Conservation (phyloP, 495 filamentous ascomycete genomes). For the Tetracladium setigerum region DNA sequence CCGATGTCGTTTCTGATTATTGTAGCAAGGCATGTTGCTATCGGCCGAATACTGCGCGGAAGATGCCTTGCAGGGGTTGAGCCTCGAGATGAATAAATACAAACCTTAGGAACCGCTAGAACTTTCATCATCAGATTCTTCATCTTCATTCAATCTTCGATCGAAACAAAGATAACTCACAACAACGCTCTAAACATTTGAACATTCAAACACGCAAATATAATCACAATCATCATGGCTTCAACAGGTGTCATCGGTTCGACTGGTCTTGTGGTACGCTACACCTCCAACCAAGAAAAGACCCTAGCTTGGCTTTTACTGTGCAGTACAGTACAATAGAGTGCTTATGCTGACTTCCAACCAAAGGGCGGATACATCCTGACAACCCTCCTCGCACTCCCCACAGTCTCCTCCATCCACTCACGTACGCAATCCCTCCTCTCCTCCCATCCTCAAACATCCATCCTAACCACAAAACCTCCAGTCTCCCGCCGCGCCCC, state of each 20-base stretch:
- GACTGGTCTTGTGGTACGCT: slow-evolving; percentile 19
- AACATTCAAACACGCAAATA: too few species aligned
- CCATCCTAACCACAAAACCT: slow-evolving; percentile 1
- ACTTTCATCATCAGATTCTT: too few species aligned
- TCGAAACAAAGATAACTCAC: neutral
- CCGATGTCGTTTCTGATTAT: too few species aligned
- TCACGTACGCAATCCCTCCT: slow-evolving; percentile 15
- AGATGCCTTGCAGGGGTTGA: too few species aligned
- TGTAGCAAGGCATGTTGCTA: too few species aligned
- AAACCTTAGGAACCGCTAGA: too few species aligned
- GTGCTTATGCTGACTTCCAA: neutral
- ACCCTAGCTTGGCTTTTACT: too few species aligned
- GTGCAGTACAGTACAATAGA: too few species aligned
- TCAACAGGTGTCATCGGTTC: slow-evolving; percentile 20
- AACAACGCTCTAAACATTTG: neutral
- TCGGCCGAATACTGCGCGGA: too few species aligned
- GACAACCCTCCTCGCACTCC: slow-evolving; percentile 34
- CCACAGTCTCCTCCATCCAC: slow-evolving; percentile 14
- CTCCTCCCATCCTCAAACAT: slow-evolving; percentile 14
- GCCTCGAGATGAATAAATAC: too few species aligned
- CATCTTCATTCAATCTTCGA: too few species aligned
- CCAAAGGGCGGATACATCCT: slow-evolving; percentile 40
- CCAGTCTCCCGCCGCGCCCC: slow-evolving; percentile 35
- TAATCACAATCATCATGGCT: slow-evolving; percentile 13
- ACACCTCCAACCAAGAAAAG: neutral